A percentile compares a stretch with the other conserved stretches of the same genome.
Conservation (phyloP, 805 yeast genomes). For the Nakazawaea molendinolei region DNA sequence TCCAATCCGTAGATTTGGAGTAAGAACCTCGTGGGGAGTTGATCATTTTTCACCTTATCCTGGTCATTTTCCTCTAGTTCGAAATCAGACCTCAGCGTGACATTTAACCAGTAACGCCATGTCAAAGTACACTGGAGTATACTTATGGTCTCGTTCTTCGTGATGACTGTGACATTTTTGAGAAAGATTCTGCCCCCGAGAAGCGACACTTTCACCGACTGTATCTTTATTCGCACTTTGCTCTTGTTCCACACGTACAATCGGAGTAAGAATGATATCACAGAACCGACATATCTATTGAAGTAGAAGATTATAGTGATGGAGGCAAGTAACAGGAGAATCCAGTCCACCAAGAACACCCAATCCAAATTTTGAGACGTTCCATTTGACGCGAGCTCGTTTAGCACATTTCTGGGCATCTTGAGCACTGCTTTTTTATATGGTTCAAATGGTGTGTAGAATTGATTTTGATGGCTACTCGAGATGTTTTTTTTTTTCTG, state of each 20-base stretch:
- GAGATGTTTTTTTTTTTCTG: no score
- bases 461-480: no score
- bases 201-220: constrained; percentile 69
- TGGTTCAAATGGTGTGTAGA: no score
- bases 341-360: constrained; percentile 86
- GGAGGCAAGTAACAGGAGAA: constrained; percentile 55
- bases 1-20: constrained; percentile 74
- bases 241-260: constrained; percentile 58
- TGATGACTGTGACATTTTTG: constrained; percentile 66
- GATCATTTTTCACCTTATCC: constrained; percentile 30
- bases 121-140: constrained; percentile 68
- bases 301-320: constrained; percentile 68
- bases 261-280: constrained; percentile 41
- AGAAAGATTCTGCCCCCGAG: constrained; percentile 80
- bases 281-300: constrained; percentile 61
- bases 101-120: constrained; percentile 80
- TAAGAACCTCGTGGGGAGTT: constrained; percentile 49
- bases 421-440: no score
- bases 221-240: constrained; percentile 55
- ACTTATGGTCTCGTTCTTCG: constrained; percentile 67
- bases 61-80: constrained; percentile 15
- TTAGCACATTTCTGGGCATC: no score
- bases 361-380: constrained; percentile 26
- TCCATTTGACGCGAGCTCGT: no score
- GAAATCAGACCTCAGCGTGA: constrained; percentile 15